phyloP scores from a whole-genome alignment of 495 filamentous ascomycete species.

The Tuber microsphaerosporum region DNA sequence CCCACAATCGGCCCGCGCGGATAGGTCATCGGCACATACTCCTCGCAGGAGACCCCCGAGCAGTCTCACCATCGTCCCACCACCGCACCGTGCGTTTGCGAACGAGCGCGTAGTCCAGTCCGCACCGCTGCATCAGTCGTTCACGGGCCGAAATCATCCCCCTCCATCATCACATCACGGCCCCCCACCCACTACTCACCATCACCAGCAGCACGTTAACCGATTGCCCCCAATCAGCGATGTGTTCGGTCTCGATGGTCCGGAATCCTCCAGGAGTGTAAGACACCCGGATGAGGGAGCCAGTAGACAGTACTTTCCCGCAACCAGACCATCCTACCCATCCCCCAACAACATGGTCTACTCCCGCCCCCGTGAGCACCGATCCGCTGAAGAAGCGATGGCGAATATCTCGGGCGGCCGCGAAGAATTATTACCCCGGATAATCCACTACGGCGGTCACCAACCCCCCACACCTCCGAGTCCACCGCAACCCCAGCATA shows the following conservation, averaged over 20 bases:
- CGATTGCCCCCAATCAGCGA: conserved; percentile 89
- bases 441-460: conserved; percentile 88
- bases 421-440: conserved; percentile 80
- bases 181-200: conserved; percentile 84
- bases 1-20: conserved; percentile 49
- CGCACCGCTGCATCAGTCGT: conserved; percentile 88
- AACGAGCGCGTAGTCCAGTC: conserved; percentile 96
- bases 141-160: conserved; percentile 80
- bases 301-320: conserved; percentile 62
- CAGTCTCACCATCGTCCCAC: conserved; percentile 89
- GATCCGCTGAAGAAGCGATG: conserved; percentile 91
- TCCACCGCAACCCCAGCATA: conserved; percentile 50
- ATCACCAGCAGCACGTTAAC: conserved; percentile 82
- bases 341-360: conserved; percentile 62
- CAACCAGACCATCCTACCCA: conserved; percentile 63
- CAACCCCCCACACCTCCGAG: conserved; percentile 90
- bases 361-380: conserved; percentile 73
- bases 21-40: conserved; percentile 48
- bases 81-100: conserved; percentile 90
- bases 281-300: conserved; percentile 45
- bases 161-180: conserved; percentile 80
- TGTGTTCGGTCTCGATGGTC: conserved; percentile 79
- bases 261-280: conserved; percentile 52
- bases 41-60: conserved; percentile 74
- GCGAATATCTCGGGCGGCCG: conserved; percentile 81